These are phyloP conservation scores for Hypoxylon sp. DNA, from an alignment of 2,329 filamentous ascomycete species.

Conservation along the genomic window DNA sequence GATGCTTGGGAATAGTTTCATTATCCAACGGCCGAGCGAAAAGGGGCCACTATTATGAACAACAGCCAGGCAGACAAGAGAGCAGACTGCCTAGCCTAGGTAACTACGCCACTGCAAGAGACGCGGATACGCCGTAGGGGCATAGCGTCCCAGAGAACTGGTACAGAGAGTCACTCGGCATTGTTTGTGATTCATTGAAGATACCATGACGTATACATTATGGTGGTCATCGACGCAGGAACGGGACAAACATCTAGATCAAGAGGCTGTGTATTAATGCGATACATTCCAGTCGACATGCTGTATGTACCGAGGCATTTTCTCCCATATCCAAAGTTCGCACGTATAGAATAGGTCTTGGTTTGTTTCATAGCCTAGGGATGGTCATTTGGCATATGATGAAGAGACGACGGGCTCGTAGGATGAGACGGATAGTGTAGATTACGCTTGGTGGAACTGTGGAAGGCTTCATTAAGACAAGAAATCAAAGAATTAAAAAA, in stretches of 20 bases:
- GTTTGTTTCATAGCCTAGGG: slow-evolving; percentile 17
- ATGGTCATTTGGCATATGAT: slow-evolving; percentile 7
- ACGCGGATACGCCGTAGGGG: slow-evolving; percentile 22
- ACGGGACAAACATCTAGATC: slow-evolving; percentile 19
- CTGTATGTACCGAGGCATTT: neutral
- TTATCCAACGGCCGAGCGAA: slow-evolving; percentile 4
- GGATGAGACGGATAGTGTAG: slow-evolving; percentile 21
- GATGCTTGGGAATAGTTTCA: slow-evolving; percentile 14
- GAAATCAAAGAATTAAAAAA: neutral
- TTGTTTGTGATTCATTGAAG: slow-evolving; percentile 7
- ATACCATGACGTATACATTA: slow-evolving; percentile 23
- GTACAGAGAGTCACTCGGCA: neutral
- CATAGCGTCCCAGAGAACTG: slow-evolving; percentile 13
- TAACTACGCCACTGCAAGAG: neutral
- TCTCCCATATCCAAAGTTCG: neutral
- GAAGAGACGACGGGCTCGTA: slow-evolving; percentile 17
- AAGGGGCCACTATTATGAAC: neutral
- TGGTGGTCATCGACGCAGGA: slow-evolving; percentile 6
- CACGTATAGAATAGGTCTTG: slow-evolving; percentile 5
- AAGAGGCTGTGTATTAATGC: slow-evolving; percentile 11
- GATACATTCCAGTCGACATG: slow-evolving; percentile 1
- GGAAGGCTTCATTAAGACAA: slow-evolving; percentile 9
- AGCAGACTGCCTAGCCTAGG: neutral
- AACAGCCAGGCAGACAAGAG: neutral
- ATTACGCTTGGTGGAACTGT: slow-evolving; percentile 30